A percentile compares a stretch with the other conserved stretches of the same genome.
phyloP scores from a whole-genome alignment of 2,329 filamentous ascomycete genomes.

The Corniculantispora saksenae region DNA sequence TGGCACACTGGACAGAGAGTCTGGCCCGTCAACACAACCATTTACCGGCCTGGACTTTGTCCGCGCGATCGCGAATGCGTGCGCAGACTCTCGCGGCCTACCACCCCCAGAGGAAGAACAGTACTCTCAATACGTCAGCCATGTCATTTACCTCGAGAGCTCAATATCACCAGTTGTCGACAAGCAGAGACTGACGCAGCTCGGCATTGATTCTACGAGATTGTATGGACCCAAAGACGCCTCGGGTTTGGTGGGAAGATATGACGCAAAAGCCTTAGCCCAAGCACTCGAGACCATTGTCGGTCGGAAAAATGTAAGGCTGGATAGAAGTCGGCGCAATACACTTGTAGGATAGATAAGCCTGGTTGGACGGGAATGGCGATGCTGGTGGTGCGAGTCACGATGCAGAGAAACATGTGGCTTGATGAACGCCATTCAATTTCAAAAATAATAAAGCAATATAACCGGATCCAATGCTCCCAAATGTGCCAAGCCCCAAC shows the following conservation, averaged over 20 bases:
- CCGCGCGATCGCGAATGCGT: slow-evolving; percentile 73
- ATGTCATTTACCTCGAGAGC: slow-evolving; percentile 78
- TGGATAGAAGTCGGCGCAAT: slow-evolving; percentile 46
- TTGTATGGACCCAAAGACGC: slow-evolving; percentile 69
- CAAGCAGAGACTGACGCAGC: slow-evolving; percentile 56
- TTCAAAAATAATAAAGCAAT: not conserved
- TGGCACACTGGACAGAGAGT: slow-evolving; percentile 81
- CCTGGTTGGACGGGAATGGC: not conserved
- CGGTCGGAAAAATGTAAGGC: slow-evolving; percentile 50
- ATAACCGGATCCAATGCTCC: not conserved
- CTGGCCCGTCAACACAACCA: slow-evolving; percentile 64
- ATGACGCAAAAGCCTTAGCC: slow-evolving; percentile 73
- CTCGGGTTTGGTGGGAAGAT: slow-evolving; percentile 52
- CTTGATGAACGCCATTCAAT: slow-evolving; percentile 10
- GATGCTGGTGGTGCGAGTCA: not conserved
- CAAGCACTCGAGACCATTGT: slow-evolving; percentile 78
- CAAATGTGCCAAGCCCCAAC: not conserved
- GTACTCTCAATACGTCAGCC: slow-evolving; percentile 73
- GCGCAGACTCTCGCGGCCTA: slow-evolving; percentile 64
- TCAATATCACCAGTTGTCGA: slow-evolving; percentile 71
- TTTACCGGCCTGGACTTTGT: slow-evolving; percentile 82
- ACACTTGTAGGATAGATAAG: slow-evolving; percentile 38
- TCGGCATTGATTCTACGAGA: slow-evolving; percentile 77
- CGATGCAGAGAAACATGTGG: not conserved
- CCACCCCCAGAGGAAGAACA: slow-evolving; percentile 42